Percentiles rank a stretch among this genome's conserved stretches.
These are phyloP conservation scores for Arthroderma uncinatum DNA, from an alignment of 2,329 filamentous ascomycete species.

Conservation along the genomic window DNA sequence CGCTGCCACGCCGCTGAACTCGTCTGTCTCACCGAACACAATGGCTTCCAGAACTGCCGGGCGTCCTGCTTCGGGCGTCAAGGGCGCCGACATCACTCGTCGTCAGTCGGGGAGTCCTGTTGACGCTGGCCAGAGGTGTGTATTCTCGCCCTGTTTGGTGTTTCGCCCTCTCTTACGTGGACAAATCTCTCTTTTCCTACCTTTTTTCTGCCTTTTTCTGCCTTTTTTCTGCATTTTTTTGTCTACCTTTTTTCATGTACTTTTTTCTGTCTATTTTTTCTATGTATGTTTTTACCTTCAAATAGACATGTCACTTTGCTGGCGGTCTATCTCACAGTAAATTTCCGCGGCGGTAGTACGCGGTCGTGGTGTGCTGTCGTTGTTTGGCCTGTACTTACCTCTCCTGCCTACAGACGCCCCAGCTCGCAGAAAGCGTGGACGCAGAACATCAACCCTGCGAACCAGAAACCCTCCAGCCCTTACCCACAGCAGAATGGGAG, in stretches of 20 bases:
- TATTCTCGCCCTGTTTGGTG: constrained; percentile 13
- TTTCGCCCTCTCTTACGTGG: not conserved
- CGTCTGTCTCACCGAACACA: constrained; percentile 24
- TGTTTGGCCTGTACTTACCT: constrained; percentile 17
- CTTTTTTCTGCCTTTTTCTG: not conserved
- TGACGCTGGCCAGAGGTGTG: constrained; percentile 46
- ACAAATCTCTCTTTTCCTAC: not conserved
- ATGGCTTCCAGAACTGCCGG: constrained; percentile 36
- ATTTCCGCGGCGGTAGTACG: not conserved
- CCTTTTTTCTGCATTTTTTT: not conserved
- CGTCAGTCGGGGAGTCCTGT: constrained; percentile 47
- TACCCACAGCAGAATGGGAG: constrained; percentile 45
- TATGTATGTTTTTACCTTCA: too few species aligned
- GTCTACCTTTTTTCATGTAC: not conserved
- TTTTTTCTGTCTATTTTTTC: not conserved
- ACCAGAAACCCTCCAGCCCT: constrained; percentile 41
- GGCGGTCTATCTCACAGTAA: not conserved
- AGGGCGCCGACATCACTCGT: constrained; percentile 42
- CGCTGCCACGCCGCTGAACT: constrained; percentile 27
- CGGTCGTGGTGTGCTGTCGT: not conserved
- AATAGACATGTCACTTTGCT: too few species aligned
- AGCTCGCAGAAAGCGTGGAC: constrained; percentile 51
- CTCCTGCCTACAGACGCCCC: constrained; percentile 33
- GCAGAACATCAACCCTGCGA: constrained; percentile 50
- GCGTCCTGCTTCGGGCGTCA: constrained; percentile 41